Percentiles rank a stretch among this genome's conserved stretches.
Conservation (phyloP, 2,329 filamentous ascomycete genomes). For the Trichoderma sp. region DNA sequence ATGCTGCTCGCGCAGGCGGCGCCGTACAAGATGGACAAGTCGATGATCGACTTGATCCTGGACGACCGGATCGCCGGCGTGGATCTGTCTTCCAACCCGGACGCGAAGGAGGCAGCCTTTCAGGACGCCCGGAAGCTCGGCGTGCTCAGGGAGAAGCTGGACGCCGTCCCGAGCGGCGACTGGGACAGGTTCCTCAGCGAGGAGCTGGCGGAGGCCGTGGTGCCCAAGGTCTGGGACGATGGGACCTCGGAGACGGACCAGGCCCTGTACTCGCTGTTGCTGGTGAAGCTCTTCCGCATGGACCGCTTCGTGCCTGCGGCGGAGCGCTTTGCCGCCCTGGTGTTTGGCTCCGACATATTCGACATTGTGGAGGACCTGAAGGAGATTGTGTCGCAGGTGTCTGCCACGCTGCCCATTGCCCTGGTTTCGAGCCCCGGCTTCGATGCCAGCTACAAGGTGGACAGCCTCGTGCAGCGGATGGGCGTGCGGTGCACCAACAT, state of each 20-base stretch:
- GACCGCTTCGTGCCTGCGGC: conserved; percentile 93
- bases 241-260: conserved; percentile 67
- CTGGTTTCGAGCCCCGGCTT: conserved; percentile 95
- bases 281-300: conserved; percentile 93
- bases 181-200: conserved; percentile 86
- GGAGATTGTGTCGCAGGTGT: conserved; percentile 81
- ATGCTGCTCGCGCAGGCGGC: conserved; percentile 94
- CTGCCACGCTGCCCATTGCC: conserved; percentile 81
- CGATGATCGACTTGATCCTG: conserved; percentile 81
- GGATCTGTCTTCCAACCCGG: conserved; percentile 72
- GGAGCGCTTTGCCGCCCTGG: conserved; percentile 82
- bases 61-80: conserved; percentile 74
- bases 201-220: conserved; percentile 81
- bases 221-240: conserved; percentile 76
- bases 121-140: conserved; percentile 67
- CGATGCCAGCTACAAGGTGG: conserved; percentile 98
- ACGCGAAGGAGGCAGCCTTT: conserved; percentile 69
- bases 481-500: conserved; percentile 89
- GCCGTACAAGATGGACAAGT: conserved; percentile 94
- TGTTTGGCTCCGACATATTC: conserved; percentile 82
- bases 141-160: conserved; percentile 72
- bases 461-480: conserved; percentile 84
- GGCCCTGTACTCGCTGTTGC: conserved; percentile 77
- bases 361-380: conserved; percentile 84
- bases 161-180: conserved; percentile 59